phyloP scores from a whole-genome alignment of 257 asterid species.

The Solanum clarkiae region DNA sequence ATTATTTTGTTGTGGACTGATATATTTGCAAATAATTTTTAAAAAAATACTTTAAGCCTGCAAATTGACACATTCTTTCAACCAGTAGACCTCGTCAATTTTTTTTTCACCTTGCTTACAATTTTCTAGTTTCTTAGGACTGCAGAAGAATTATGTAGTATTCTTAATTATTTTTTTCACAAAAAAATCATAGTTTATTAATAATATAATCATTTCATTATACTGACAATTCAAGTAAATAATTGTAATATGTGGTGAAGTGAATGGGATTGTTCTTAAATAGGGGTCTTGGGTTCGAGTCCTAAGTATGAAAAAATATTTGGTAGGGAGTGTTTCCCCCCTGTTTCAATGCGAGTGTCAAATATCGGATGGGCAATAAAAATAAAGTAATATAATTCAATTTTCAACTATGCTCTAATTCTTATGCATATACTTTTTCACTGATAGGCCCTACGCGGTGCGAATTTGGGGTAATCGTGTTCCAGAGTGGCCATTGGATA shows the following conservation, averaged over 20 bases:
- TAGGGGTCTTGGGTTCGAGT: too few species aligned
- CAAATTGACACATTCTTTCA: neutral
- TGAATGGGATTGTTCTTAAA: too few species aligned
- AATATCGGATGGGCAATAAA: too few species aligned
- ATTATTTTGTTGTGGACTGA: slow-evolving; percentile 1
- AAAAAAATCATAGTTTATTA: neutral
- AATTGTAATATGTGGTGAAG: neutral
- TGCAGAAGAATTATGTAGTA: neutral
- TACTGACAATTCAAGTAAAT: neutral
- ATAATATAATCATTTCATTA: neutral
- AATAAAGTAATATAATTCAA: neutral
- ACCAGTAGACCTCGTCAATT: neutral
- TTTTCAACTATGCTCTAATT: neutral
- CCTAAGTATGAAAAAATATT: too few species aligned
- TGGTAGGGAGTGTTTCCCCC: too few species aligned
- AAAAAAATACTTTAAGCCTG: neutral
- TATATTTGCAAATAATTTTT: neutral
- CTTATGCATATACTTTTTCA: neutral
- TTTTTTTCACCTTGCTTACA: neutral
- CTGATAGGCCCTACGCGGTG: too few species aligned
- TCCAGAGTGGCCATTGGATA: too few species aligned
- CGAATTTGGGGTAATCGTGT: too few species aligned
- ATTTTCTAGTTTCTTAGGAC: neutral
- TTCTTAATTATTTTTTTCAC: neutral
- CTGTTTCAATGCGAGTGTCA: too few species aligned